Evolutionary conservation across 179 eudicot genomes (phyloP).

Genomic region (Vitellaria paradoxa): DNA sequence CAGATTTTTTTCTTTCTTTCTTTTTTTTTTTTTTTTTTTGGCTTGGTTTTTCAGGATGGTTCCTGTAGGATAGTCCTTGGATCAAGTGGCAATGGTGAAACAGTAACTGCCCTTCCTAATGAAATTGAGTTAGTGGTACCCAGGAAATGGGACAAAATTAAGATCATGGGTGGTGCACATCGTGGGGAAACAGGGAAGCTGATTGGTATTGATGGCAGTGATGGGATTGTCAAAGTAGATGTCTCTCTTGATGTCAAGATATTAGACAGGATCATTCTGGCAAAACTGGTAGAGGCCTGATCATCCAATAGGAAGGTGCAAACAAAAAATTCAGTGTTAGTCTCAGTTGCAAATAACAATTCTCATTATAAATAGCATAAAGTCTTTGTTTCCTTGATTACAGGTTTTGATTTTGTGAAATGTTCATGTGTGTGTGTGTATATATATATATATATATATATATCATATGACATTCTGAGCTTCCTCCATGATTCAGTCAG

Average conservation of each 20-base stretch:
- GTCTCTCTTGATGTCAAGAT: constrained; percentile 88
- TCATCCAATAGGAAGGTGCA: too few relatives aligned
- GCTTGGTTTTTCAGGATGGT: constrained; percentile 55
- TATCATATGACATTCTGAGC: too few relatives aligned
- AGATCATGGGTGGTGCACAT: constrained; percentile 88
- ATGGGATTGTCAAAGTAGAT: constrained; percentile 92
- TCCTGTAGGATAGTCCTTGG: constrained; percentile 80
- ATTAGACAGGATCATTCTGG: constrained; percentile 78
- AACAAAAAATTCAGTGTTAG: background rate
- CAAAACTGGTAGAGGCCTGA: constrained; percentile 55
- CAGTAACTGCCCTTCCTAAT: constrained; percentile 48
- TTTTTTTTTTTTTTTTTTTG: background rate
- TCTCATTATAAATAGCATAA: background rate
- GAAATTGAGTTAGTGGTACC: constrained; percentile 81
- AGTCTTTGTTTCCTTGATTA: too few relatives aligned
- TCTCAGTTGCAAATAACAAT: background rate
- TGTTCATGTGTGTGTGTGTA: too few relatives aligned
- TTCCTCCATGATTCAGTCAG: too few relatives aligned
- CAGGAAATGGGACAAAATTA: constrained; percentile 74
- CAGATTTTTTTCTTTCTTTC: constrained; percentile 3
- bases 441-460: too few relatives aligned
- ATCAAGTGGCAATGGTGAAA: constrained; percentile 68
- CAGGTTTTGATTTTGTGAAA: too few relatives aligned
- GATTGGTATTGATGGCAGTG: constrained; percentile 88
- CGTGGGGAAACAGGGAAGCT: constrained; percentile 87